A percentile compares a stretch with the other conserved stretches of the same genome.
Evolutionary conservation across 495 filamentous ascomycete genomes (phyloP).

Genomic region (Ascobolus immersus): DNA sequence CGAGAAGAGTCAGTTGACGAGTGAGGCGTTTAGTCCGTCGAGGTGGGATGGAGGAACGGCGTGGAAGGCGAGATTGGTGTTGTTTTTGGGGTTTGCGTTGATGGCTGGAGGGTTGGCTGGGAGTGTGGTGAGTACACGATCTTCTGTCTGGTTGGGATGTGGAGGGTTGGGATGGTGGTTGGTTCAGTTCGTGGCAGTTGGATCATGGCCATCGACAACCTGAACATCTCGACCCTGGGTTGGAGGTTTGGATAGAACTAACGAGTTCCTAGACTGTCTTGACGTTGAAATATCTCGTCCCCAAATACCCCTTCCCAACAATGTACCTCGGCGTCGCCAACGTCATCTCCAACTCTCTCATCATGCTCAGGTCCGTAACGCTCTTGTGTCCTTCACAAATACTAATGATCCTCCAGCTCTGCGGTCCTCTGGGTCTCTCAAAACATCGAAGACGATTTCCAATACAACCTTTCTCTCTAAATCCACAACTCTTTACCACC

Average conservation of each 20-base stretch:
- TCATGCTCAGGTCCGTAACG: conserved; percentile 55
- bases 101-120: conserved; percentile 89
- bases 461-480: conserved; percentile 74
- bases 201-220: too few relatives aligned
- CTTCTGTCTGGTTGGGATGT: neutral
- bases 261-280: conserved; percentile 42
- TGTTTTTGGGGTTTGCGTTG: conserved; percentile 85
- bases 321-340: conserved; percentile 86
- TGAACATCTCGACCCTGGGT: too few relatives aligned
- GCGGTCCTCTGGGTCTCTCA: conserved; percentile 88
- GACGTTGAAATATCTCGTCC: conserved; percentile 75
- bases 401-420: conserved; percentile 29
- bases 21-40: conserved; percentile 63
- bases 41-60: too few relatives aligned
- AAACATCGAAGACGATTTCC: conserved; percentile 98
- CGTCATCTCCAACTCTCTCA: conserved; percentile 58
- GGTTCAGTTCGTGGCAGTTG: too few relatives aligned
- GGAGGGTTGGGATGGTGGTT: too few relatives aligned
- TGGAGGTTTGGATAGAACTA: too few relatives aligned
- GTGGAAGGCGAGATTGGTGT: conserved; percentile 85
- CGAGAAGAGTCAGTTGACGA: conserved; percentile 67
- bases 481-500: too few relatives aligned
- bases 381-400: conserved; percentile 3
- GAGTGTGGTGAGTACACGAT: conserved; percentile 31
- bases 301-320: conserved; percentile 52